Conservation (phyloP, 1,139 yeast genomes). For the Diutina siamensis region DNA sequence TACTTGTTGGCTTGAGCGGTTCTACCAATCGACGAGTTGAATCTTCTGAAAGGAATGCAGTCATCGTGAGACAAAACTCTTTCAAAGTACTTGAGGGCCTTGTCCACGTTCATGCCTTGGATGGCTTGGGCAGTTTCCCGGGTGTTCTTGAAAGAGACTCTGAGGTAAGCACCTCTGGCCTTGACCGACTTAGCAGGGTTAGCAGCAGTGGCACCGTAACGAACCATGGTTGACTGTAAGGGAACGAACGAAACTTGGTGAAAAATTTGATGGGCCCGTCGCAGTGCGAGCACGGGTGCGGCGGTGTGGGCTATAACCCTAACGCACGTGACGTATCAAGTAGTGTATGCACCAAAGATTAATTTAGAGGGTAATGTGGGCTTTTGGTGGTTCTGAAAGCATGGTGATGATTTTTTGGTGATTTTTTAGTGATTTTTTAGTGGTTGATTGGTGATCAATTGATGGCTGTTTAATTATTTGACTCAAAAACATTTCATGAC, state of each 20-base stretch:
- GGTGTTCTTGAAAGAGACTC: conserved; percentile 99
- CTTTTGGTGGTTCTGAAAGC: too few relatives aligned
- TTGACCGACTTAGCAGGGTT: conserved; percentile 99
- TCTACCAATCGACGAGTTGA: conserved; percentile 94
- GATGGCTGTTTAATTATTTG: too few relatives aligned
- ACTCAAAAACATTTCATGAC: too few relatives aligned
- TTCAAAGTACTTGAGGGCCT: conserved; percentile 91
- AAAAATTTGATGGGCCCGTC: conserved; percentile 3
- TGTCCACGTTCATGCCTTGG: conserved; percentile 94
- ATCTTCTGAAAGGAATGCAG: conserved; percentile 99
- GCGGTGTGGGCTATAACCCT: neutral
- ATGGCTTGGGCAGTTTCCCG: conserved; percentile 98
- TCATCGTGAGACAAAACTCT: conserved; percentile 97
- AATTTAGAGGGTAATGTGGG: too few relatives aligned
- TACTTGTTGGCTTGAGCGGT: conserved; percentile 99
- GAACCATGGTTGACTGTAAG: conserved; percentile 27
- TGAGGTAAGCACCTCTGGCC: conserved; percentile 98
- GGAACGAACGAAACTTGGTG: neutral
- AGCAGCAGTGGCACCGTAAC: conserved; percentile 98
- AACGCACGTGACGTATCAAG: conserved; percentile 2
- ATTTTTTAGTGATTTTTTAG: too few relatives aligned
- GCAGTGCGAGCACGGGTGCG: neutral
- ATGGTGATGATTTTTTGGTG: too few relatives aligned
- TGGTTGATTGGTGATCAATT: too few relatives aligned
- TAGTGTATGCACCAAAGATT: too few relatives aligned